Conservation (phyloP, 2,329 filamentous ascomycete genomes). For the Venturia pyrina region DNA sequence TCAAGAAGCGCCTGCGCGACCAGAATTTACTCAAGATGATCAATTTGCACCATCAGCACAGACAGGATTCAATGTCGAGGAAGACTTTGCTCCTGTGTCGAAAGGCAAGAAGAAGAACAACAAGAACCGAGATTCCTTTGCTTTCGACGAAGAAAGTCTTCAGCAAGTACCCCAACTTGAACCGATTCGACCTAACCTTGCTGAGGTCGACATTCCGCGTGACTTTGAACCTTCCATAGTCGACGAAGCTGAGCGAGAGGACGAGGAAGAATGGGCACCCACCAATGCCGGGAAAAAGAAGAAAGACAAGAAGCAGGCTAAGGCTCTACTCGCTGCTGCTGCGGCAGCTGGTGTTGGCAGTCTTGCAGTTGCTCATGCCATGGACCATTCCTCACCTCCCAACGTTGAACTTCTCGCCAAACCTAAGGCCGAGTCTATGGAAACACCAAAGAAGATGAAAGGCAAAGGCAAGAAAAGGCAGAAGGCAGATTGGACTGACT, state of each 20-base stretch:
- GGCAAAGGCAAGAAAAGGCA: constrained; percentile 11
- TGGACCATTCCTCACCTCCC: not conserved
- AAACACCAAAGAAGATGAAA: constrained; percentile 10
- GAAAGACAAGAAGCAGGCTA: constrained; percentile 11
- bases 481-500: not conserved
- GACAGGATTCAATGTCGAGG: not conserved
- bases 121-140: not conserved
- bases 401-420: not conserved
- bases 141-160: not conserved
- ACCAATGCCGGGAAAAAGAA: not conserved
- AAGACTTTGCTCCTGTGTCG: not conserved
- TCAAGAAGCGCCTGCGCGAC: not conserved
- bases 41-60: not conserved
- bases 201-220: not conserved
- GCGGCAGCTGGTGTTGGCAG: not conserved
- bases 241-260: not conserved
- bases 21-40: not conserved
- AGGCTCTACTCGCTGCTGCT: not conserved
- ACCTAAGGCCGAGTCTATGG: not conserved
- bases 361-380: not conserved
- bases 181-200: not conserved
- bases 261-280: not conserved
- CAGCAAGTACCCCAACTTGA: not conserved
- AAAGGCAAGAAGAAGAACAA: constrained; percentile 6
- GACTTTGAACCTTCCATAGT: not conserved